Evolutionary conservation across 1,284 basidiomycete species (phyloP), one percentile per base, ranked within the genome.

Genomic region (Termitomyces sp.): DNA sequence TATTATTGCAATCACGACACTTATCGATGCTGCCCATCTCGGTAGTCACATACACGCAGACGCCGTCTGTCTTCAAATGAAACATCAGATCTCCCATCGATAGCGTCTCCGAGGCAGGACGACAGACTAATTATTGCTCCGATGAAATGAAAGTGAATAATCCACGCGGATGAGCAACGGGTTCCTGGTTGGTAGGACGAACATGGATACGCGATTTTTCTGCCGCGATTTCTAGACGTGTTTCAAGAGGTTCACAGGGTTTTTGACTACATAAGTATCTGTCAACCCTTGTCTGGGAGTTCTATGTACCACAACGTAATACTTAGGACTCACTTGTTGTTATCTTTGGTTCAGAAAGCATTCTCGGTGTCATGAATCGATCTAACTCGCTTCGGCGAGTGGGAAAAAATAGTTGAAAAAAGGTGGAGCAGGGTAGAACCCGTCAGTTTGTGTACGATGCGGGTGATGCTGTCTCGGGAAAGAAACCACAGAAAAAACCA

Each of bases 171-270:
- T 12, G 39, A 13, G 4, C n/a, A 33, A 36, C 54, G 42, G 50
- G 57, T 58, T 58, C 57, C 57, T 58, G 54, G 57, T 55, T 46
- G 50, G 47, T 49, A 53, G 24, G 24, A 48, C 31, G 7, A 21
- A 9, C 57, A 19, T 56, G 54, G 57, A 50, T 50, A 58, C 57
- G 43, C 24, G 46, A 52, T 9, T 13, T 48, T 50, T 50, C 51
- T 57, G 43, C 54, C 55, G 57, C 47, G 45, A 47, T 52, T 49
- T 58, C 56, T 41, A 55, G 28, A 15, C 21, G 34, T 36, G 36
- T 36, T 41, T 54, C 47, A 38, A 48, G 46, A 44, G 12, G 46
- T 17, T 17, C 13, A n/a, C 49, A 15, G 7, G 7, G 24, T 28
- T 19, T 31, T 13, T 17, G 33, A 28, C 30, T 50, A 19, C 24